These are phyloP conservation scores for Phytophthora sp. DNA, from an alignment of 352 stramenopile genomes.

Conservation along the genomic window DNA sequence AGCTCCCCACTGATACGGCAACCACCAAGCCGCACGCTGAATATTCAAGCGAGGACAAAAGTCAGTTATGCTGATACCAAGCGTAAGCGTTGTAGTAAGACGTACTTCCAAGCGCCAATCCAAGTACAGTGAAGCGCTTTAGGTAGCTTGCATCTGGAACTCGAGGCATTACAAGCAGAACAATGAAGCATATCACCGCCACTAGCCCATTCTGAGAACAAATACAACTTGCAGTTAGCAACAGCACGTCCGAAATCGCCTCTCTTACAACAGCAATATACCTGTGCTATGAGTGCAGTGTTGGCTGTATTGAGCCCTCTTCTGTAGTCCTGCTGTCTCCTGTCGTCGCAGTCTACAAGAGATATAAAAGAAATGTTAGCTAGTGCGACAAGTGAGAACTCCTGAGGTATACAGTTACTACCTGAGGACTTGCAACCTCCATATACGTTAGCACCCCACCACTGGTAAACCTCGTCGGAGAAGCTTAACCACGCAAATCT, in stretches of 20 bases:
- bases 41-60: neutral
- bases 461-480: slow-evolving; percentile 73
- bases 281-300: slow-evolving; percentile 57
- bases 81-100: neutral
- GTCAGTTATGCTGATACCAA: neutral
- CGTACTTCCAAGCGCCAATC: slow-evolving; percentile 57
- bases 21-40: slow-evolving; percentile 55
- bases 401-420: slow-evolving; percentile 11
- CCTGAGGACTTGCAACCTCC: slow-evolving; percentile 61
- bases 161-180: slow-evolving; percentile 61
- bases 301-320: slow-evolving; percentile 68
- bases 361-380: neutral
- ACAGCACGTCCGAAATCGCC: neutral
- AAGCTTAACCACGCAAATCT: slow-evolving; percentile 83
- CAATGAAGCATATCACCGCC: slow-evolving; percentile 54
- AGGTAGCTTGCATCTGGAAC: slow-evolving; percentile 55
- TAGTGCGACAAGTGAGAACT: neutral
- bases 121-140: slow-evolving; percentile 53
- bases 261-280: slow-evolving; percentile 8
- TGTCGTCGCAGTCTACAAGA: slow-evolving; percentile 42
- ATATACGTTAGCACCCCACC: slow-evolving; percentile 79
- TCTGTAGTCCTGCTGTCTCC: slow-evolving; percentile 46
- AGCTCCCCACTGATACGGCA: slow-evolving; percentile 54
- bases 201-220: slow-evolving; percentile 69
- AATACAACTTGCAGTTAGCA: neutral